phyloP scores from a whole-genome alignment of 495 filamentous ascomycete species.

The Penicillium paradoxum region DNA sequence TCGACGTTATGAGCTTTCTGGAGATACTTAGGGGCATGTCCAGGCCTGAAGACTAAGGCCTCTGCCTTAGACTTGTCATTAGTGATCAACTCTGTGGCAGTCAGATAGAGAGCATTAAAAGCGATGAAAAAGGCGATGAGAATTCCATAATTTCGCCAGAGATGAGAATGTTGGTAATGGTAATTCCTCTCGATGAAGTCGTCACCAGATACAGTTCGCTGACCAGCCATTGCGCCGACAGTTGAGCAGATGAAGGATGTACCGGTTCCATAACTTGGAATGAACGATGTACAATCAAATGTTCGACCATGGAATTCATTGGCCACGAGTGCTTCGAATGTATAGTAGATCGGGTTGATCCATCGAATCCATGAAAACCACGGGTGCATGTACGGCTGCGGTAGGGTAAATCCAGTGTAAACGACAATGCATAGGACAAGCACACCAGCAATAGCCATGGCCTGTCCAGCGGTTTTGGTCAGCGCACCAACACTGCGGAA shows the following conservation, averaged over 20 bases:
- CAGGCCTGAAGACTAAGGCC: slow-evolving; percentile 32
- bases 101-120: slow-evolving; percentile 43
- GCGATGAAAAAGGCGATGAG: slow-evolving; percentile 54
- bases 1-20: too few species aligned
- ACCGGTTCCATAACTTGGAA: slow-evolving; percentile 40
- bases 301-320: slow-evolving; percentile 56
- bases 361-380: slow-evolving; percentile 45
- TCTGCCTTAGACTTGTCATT: slow-evolving; percentile 31
- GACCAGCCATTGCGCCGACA: slow-evolving; percentile 48
- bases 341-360: slow-evolving; percentile 39
- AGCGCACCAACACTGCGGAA: slow-evolving; percentile 41
- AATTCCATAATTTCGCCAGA: slow-evolving; percentile 63
- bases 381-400: slow-evolving; percentile 38
- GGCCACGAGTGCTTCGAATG: slow-evolving; percentile 34
- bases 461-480: slow-evolving; percentile 35
- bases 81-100: slow-evolving; percentile 33
- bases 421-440: slow-evolving; percentile 38
- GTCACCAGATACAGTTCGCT: slow-evolving; percentile 42
- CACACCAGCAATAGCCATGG: slow-evolving; percentile 40
- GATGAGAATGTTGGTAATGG: slow-evolving; percentile 46
- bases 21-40: slow-evolving; percentile 24
- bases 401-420: slow-evolving; percentile 41
- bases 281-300: slow-evolving; percentile 37
- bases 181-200: slow-evolving; percentile 50
- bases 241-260: slow-evolving; percentile 42